Conservation (phyloP, 495 filamentous ascomycete genomes). For the Parathielavia hyrcaniae region DNA sequence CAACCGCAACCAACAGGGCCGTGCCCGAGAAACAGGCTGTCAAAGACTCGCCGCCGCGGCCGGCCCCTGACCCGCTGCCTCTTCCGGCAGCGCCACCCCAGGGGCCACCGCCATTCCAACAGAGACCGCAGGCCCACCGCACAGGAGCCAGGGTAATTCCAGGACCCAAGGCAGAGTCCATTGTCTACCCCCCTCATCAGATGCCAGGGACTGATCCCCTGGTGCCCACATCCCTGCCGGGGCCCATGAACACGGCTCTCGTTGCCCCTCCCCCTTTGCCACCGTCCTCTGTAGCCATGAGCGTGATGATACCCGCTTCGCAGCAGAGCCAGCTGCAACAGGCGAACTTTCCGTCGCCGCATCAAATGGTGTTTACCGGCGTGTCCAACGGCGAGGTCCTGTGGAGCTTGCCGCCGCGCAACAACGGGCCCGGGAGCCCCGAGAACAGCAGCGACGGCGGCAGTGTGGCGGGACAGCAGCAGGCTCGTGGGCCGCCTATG, state of each 20-base stretch:
- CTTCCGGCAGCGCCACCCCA: not conserved
- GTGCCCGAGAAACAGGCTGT: slow-evolving; percentile 36
- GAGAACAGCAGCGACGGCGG: slow-evolving; percentile 33
- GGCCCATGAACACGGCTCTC: not conserved
- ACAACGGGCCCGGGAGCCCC: slow-evolving; percentile 30
- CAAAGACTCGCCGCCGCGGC: slow-evolving; percentile 30
- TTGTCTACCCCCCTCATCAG: not conserved
- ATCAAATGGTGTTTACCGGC: slow-evolving; percentile 38
- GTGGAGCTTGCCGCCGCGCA: slow-evolving; percentile 36
- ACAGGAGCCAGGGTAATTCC: not conserved
- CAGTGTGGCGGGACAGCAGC: slow-evolving; percentile 23
- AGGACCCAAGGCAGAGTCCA: slow-evolving; percentile 8
- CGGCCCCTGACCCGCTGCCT: not conserved
- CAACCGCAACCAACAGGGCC: slow-evolving; percentile 33
- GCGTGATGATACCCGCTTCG: not conserved
- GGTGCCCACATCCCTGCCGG: not conserved
- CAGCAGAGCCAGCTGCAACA: not conserved
- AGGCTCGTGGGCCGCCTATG: slow-evolving; percentile 15
- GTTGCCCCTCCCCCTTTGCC: not conserved
- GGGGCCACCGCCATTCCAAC: slow-evolving; percentile 9
- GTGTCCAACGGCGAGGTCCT: slow-evolving; percentile 43
- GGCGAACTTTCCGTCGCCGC: not conserved
- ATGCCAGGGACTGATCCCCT: not conserved
- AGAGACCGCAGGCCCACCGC: not conserved
- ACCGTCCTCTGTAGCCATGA: not conserved